These are phyloP conservation scores for Fusarium torreyae DNA, from an alignment of 2,329 filamentous ascomycete species.

Conservation along the genomic window DNA sequence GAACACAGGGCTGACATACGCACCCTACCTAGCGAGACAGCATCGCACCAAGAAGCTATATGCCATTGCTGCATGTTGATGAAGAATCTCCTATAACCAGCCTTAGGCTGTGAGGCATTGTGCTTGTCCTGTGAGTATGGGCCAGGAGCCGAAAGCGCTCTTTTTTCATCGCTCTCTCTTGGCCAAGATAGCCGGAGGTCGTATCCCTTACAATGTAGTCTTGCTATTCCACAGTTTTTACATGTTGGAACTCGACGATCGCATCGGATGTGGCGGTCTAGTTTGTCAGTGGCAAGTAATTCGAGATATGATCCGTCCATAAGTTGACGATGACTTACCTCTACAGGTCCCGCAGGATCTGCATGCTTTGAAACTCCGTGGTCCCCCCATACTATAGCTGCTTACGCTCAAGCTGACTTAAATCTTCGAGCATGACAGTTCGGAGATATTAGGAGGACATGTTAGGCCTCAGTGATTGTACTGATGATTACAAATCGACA, in stretches of 20 bases:
- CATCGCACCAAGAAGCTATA: not conserved
- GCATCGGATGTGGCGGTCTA: not conserved
- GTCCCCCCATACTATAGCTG: not conserved
- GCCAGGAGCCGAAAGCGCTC: not conserved
- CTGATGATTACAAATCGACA: not conserved
- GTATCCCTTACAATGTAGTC: not conserved
- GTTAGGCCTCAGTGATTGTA: too few relatives aligned
- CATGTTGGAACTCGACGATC: not conserved
- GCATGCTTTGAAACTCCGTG: too few relatives aligned
- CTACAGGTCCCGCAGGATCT: not conserved
- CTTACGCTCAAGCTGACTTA: not conserved
- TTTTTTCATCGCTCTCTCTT: not conserved
- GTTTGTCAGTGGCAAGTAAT: not conserved
- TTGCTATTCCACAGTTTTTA: not conserved
- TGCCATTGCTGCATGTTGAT: not conserved
- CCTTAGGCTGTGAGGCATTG: not conserved
- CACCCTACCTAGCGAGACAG: not conserved
- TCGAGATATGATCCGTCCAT: too few relatives aligned
- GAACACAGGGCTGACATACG: too few relatives aligned
- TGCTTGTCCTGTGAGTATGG: too few relatives aligned
- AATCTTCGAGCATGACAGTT: not conserved
- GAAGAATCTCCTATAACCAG: not conserved
- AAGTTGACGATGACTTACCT: not conserved
- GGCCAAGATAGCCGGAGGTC: not conserved
- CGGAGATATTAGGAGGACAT: not conserved